These are phyloP conservation scores for Clarireedia paspali DNA, from an alignment of 2,329 filamentous ascomycete species.

Conservation along the genomic window DNA sequence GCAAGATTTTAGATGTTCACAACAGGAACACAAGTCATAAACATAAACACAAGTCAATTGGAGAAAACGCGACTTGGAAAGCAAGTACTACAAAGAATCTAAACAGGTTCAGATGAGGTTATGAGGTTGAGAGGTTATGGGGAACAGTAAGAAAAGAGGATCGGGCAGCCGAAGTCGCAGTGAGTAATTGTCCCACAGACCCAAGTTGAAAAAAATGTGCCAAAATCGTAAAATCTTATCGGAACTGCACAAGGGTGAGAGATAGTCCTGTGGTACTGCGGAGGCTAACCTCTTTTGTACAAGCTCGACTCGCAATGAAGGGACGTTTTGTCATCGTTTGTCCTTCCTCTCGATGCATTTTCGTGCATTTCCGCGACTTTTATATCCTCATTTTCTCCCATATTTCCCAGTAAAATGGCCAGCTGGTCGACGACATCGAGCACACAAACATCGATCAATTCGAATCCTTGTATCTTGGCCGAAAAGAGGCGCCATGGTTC, in stretches of 20 bases:
- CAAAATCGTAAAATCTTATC: background rate
- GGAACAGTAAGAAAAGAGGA: background rate
- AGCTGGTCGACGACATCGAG: too few relatives aligned
- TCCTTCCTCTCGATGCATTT: too few relatives aligned
- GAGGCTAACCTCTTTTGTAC: background rate
- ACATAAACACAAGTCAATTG: too few relatives aligned
- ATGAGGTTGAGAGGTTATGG: background rate
- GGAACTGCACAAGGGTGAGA: background rate
- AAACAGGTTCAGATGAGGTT: background rate
- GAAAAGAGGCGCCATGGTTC: too few relatives aligned
- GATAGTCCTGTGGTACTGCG: too few relatives aligned
- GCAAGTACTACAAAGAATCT: background rate
- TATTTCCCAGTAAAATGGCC: too few relatives aligned
- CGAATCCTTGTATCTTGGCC: too few relatives aligned
- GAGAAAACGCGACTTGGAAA: too few relatives aligned
- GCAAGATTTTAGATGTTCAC: background rate
- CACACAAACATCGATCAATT: too few relatives aligned
- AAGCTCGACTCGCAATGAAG: background rate
- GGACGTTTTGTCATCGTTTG: background rate
- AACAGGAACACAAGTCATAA: too few relatives aligned
- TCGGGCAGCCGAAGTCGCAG: background rate
- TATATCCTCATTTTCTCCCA: too few relatives aligned
- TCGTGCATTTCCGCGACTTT: too few relatives aligned
- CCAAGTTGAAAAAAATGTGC: background rate
- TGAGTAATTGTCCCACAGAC: background rate